Evolutionary conservation across 164 flowering plant genomes (phyloP).

Genomic region (Macadamia integrifolia): DNA sequence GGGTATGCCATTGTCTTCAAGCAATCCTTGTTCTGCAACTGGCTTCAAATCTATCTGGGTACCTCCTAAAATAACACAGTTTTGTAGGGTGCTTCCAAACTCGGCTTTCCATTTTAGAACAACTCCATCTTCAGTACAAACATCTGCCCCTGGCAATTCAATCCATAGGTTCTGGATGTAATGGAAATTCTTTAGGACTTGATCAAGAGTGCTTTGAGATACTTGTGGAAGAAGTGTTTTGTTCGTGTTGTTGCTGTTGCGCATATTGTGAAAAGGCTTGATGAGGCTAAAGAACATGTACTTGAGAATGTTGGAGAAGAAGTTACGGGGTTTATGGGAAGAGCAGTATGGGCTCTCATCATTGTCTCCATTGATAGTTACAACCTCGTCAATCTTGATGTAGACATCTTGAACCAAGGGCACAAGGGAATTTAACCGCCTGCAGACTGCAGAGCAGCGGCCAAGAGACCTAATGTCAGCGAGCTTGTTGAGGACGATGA

Average conservation of each 20-base stretch:
- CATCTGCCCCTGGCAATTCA: conserved; percentile 34
- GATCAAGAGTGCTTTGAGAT: conserved; percentile 11
- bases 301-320: conserved; percentile 11
- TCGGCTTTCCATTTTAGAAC: conserved; percentile 14
- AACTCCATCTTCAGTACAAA: conserved; percentile 10
- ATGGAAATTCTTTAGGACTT: conserved; percentile 31
- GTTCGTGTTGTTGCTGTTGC: conserved; percentile 6
- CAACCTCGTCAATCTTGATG: conserved; percentile 13
- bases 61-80: conserved; percentile 21
- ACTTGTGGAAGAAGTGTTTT: conserved; percentile 9
- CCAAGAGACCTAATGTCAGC: conserved; percentile 39
- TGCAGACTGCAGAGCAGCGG: conserved; percentile 39
- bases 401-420: conserved; percentile 22
- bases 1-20: conserved; percentile 15
- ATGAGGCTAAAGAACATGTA: conserved; percentile 8
- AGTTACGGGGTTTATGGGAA: background rate
- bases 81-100: too few species aligned
- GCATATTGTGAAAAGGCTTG: conserved; percentile 10
- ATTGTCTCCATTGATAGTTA: conserved; percentile 1
- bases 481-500: conserved; percentile 42
- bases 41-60: conserved; percentile 9
- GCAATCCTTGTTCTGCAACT: conserved; percentile 2
- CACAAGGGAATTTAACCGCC: conserved; percentile 18
- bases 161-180: conserved; percentile 25
- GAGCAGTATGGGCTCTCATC: conserved; percentile 4